Evolutionary conservation across 371 early-diverging fungal species (phyloP).

Genomic region (Syncephalis fuscata): DNA sequence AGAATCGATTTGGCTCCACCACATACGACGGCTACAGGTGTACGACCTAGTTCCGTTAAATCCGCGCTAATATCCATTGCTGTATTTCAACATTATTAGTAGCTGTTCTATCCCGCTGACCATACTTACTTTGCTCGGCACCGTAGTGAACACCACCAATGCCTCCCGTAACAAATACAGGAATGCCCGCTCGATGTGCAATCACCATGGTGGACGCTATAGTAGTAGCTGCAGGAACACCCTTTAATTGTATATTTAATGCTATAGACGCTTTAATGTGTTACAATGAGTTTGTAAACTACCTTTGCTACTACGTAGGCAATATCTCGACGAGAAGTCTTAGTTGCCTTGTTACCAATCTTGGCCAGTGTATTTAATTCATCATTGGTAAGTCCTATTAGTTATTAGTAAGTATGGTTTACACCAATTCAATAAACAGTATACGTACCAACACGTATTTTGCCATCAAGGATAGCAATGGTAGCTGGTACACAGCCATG

Average conservation of each 20-base stretch:
- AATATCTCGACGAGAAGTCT: conserved; percentile 75
- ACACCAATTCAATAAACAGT: too few species aligned
- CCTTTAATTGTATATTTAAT: conserved; percentile 10
- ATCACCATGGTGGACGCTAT: conserved; percentile 79
- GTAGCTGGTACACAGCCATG: conserved; percentile 77
- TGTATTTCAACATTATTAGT: conserved; percentile 3
- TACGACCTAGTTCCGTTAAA: conserved; percentile 76
- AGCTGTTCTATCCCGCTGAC: not conserved
- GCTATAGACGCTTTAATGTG: not conserved
- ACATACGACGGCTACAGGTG: conserved; percentile 85
- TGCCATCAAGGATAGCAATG: conserved; percentile 74
- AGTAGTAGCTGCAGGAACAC: conserved; percentile 68
- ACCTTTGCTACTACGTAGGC: conserved; percentile 50
- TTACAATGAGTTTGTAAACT: not conserved
- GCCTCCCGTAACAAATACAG: conserved; percentile 89
- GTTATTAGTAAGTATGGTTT: too few species aligned
- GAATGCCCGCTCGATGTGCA: conserved; percentile 70
- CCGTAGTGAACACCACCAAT: conserved; percentile 94
- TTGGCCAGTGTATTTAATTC: conserved; percentile 47
- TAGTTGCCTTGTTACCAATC: conserved; percentile 37
- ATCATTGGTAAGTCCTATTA: conserved; percentile 16
- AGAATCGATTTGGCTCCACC: conserved; percentile 88
- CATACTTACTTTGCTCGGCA: conserved; percentile 40
- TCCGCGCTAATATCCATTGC: conserved; percentile 85
- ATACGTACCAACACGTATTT: conserved; percentile 7